Evolutionary conservation across 1,284 basidiomycete species (phyloP), one percentile per base, ranked within the genome.

Genomic region (Porodaedalea pini): DNA sequence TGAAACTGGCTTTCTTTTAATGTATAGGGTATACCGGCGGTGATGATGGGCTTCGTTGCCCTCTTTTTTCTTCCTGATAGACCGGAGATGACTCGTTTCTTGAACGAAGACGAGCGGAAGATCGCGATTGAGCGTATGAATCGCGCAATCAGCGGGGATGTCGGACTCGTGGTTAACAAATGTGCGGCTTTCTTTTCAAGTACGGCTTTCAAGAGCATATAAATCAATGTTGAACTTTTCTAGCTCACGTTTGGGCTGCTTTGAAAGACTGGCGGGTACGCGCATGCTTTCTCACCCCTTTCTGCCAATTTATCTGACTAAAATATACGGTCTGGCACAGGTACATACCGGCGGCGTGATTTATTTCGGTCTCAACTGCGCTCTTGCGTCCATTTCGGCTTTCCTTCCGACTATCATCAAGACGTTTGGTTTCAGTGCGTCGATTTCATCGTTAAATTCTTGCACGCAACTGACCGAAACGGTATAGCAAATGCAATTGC

Each of bases 361-460:
- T 50, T 90, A 88, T 69, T 90, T 90, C 61, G 89, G 87, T 25
- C 75, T 90, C 59, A 94, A 94, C 69, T 81, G 85, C 54, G 85
- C 86, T 1, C 76, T 93, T 1, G 88, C 88, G 7, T 87, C 86
- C 2, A 86, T 90, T 44, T 85, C 86, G 2, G 92, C 90, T 0
- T 94, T 94, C 73, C 73, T 94, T 23, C 92, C 92, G 0, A 94
- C 91, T 0, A 92, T 93, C 65, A 83, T 92, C 61, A 79, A 78
- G 52, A 87, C 85, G 0, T 82, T 90, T 64, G 86, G 83, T 13
- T 81, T 78, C 66, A 79, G 80, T 79, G 62, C 37, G 71, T 27
- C 25, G 21, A n/a, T 34, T 23, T 19, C 6, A n/a, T 32, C n/a
- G 27, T 31, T 47, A 25, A 15, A 23, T 53, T 57, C 17, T 59